Evolutionary conservation across 2,329 filamentous ascomycete genomes (phyloP).

Genomic region (Paraphoma chrysanthemicola): DNA sequence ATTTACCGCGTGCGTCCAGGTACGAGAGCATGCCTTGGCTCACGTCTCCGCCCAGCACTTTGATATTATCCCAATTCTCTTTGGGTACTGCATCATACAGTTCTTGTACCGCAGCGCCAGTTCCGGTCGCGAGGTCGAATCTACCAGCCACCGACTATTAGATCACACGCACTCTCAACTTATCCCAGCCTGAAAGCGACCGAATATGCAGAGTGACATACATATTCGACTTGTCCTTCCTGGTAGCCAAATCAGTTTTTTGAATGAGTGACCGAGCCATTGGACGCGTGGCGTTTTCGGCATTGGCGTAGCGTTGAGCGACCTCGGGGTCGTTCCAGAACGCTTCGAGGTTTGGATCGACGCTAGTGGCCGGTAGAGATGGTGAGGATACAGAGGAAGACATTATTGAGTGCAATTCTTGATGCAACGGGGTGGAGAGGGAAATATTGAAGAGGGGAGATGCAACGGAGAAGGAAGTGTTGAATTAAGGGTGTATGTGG

Average conservation of each 20-base stretch:
- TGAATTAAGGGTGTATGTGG: too few species aligned
- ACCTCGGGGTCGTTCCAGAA: slow-evolving; percentile 13
- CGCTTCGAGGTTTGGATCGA: neutral
- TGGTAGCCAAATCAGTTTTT: slow-evolving; percentile 4
- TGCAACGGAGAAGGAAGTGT: too few species aligned
- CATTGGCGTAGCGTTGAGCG: slow-evolving; percentile 24
- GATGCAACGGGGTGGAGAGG: neutral
- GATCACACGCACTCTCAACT: too few species aligned
- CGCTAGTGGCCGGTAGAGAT: neutral
- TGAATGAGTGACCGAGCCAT: slow-evolving; percentile 23
- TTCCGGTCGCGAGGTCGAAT: slow-evolving; percentile 33
- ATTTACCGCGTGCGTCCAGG: slow-evolving; percentile 14
- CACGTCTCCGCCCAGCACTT: slow-evolving; percentile 31
- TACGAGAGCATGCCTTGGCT: slow-evolving; percentile 29
- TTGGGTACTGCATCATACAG: slow-evolving; percentile 21
- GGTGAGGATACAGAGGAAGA: neutral
- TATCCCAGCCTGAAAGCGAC: too few species aligned
- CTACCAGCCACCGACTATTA: too few species aligned
- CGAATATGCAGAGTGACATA: neutral
- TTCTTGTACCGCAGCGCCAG: slow-evolving; percentile 26
- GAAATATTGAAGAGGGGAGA: too few species aligned
- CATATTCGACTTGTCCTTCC: neutral
- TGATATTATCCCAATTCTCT: slow-evolving; percentile 18
- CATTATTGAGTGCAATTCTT: neutral
- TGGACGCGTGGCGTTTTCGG: slow-evolving; percentile 25